Percentiles rank a stretch among this genome's conserved stretches.
These are phyloP conservation scores for Friedmanniomyces simplex DNA, from an alignment of 495 filamentous ascomycete genomes.

Conservation along the genomic window DNA sequence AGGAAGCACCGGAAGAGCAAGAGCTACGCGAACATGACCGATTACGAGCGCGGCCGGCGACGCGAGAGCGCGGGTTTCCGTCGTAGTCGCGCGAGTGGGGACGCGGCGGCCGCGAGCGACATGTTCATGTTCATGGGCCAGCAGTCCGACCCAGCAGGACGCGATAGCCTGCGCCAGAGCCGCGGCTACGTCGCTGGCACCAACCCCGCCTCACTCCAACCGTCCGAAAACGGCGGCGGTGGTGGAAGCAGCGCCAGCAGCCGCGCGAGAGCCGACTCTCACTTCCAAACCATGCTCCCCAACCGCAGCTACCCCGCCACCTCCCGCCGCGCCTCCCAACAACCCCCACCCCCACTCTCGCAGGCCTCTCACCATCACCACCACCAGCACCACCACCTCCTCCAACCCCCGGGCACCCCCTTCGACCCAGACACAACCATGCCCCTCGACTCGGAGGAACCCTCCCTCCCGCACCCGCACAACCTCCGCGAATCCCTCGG, in stretches of 20 bases:
- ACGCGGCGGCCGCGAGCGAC: neutral
- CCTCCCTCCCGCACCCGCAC: neutral
- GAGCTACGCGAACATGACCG: slow-evolving; percentile 14
- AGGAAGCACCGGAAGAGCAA: slow-evolving; percentile 17
- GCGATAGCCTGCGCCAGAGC: slow-evolving; percentile 14
- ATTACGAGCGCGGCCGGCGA: slow-evolving; percentile 19
- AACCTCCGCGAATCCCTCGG: slow-evolving; percentile 27
- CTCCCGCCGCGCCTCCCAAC: neutral
- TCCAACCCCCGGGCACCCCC: neutral
- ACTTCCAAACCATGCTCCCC: slow-evolving; percentile 1
- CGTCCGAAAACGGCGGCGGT: neutral
- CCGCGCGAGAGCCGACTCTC: neutral
- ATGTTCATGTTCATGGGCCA: slow-evolving; percentile 1
- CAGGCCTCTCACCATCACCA: neutral
- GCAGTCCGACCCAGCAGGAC: slow-evolving; percentile 4
- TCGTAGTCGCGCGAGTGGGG: slow-evolving; percentile 3
- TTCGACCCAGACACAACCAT: slow-evolving; percentile 8
- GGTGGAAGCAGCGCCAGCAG: neutral
- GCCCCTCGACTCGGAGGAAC: slow-evolving; percentile 26
- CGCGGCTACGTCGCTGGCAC: slow-evolving; percentile 1
- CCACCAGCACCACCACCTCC: neutral
- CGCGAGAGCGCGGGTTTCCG: slow-evolving; percentile 11
- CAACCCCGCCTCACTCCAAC: neutral
- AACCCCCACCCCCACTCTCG: too few species aligned
- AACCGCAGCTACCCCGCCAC: neutral